These are phyloP conservation scores for Passalora sequoiae DNA, from an alignment of 2,329 filamentous ascomycete species.

Conservation along the genomic window DNA sequence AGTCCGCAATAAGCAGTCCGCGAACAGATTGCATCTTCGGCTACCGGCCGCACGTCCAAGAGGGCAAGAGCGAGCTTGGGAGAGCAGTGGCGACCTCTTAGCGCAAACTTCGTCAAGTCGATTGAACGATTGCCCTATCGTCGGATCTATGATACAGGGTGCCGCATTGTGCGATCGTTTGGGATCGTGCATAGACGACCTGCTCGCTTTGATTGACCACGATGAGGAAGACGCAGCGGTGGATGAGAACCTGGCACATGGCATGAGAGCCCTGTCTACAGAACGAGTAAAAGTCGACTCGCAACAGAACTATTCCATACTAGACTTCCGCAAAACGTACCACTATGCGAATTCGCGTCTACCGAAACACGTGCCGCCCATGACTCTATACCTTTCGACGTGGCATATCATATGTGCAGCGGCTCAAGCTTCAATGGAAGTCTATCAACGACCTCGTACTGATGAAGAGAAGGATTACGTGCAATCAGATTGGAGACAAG, in stretches of 20 bases:
- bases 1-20: too few relatives aligned
- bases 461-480: constrained; percentile 65
- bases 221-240: constrained; percentile 50
- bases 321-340: constrained; percentile 58
- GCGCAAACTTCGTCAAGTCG: constrained; percentile 5
- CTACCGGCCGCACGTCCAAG: background rate
- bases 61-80: constrained; percentile 13
- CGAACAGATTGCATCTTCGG: too few relatives aligned
- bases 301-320: constrained; percentile 7
- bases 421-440: constrained; percentile 68
- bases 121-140: constrained; percentile 18
- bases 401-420: constrained; percentile 75
- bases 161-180: constrained; percentile 55
- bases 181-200: constrained; percentile 57
- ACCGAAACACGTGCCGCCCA: constrained; percentile 59
- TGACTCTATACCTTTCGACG: constrained; percentile 67
- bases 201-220: constrained; percentile 67
- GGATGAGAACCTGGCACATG: constrained; percentile 41
- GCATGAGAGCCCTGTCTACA: background rate
- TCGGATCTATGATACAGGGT: constrained; percentile 34
- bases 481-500: constrained; percentile 63
- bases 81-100: constrained; percentile 15
- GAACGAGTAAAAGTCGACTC: background rate
- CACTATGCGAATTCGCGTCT: constrained; percentile 72
- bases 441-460: constrained; percentile 62